Evolutionary conservation across 2,329 filamentous ascomycete species (phyloP).

Genomic region (Fusarium mundagurra): DNA sequence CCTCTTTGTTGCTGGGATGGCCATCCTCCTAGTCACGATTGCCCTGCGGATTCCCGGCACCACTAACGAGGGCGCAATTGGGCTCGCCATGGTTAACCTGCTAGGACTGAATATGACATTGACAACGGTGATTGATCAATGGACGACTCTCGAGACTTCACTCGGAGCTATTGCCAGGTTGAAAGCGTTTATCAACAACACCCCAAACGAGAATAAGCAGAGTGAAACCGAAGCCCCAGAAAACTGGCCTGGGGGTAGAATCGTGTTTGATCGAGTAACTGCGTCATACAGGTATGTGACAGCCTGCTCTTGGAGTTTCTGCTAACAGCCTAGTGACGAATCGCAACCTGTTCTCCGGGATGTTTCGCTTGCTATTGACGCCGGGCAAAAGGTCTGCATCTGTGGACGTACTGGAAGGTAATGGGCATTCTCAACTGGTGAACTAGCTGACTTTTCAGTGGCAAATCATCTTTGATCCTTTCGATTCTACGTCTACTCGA

Average conservation of each 20-base stretch:
- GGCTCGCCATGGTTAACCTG: constrained; percentile 44
- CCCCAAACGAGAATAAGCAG: constrained; percentile 42
- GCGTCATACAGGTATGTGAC: constrained; percentile 41
- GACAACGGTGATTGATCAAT: constrained; percentile 45
- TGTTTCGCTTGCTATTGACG: constrained; percentile 34
- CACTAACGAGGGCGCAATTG: constrained; percentile 45
- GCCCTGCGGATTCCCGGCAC: constrained; percentile 46
- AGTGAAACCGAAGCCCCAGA: not conserved
- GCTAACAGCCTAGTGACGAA: constrained; percentile 24
- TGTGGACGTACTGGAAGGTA: constrained; percentile 59
- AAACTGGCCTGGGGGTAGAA: constrained; percentile 44
- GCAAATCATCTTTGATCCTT: constrained; percentile 60
- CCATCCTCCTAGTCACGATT: constrained; percentile 57
- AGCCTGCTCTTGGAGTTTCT: rapidly evolving
- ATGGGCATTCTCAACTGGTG: rapidly evolving
- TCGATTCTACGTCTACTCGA: constrained; percentile 61
- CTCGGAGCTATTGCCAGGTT: constrained; percentile 49
- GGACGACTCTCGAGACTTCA: constrained; percentile 51
- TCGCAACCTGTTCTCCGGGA: constrained; percentile 18
- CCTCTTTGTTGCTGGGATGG: constrained; percentile 58
- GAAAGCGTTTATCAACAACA: constrained; percentile 44
- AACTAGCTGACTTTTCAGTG: constrained; percentile 46
- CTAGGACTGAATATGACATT: constrained; percentile 46
- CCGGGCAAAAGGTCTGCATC: constrained; percentile 59
- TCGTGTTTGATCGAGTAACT: constrained; percentile 42